Conservation (phyloP, 1,284 basidiomycete species). For the Apiotrichum veenhuisii region DNA sequence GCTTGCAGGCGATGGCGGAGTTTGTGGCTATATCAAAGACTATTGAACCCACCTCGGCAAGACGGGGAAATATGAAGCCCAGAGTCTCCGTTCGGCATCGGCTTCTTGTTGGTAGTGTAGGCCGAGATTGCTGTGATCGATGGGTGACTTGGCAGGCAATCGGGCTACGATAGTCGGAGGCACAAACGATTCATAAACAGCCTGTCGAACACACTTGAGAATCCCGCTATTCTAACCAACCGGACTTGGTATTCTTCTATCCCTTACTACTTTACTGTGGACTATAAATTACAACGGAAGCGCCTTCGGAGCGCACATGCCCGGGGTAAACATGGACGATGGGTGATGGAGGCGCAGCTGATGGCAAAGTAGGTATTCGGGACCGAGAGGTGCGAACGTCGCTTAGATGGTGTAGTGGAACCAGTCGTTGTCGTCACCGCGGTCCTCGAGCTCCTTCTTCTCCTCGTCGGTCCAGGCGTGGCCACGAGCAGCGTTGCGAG, state of each 20-base stretch:
- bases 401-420: slow-evolving; percentile 36
- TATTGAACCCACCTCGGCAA: too few species aligned
- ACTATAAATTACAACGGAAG: not conserved
- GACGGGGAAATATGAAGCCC: too few species aligned
- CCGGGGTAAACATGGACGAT: not conserved
- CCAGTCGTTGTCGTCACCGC: slow-evolving; percentile 38
- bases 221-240: not conserved
- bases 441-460: slow-evolving; percentile 31
- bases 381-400: not conserved
- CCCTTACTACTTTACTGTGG: not conserved
- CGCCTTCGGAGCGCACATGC: not conserved
- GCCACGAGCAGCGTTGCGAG: slow-evolving; percentile 25
- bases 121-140: not conserved
- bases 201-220: not conserved
- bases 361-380: not conserved
- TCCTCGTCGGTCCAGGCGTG: slow-evolving; percentile 36
- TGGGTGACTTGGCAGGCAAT: not conserved
- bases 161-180: not conserved
- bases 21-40: too few species aligned
- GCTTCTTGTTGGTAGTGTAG: not conserved
- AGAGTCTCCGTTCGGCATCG: too few species aligned
- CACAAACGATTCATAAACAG: not conserved
- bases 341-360: not conserved
- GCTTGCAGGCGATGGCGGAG: too few species aligned
- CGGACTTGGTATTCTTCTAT: not conserved